Conservation (phyloP, 148 eudicot species). For the Pharnaceum exiguum region DNA sequence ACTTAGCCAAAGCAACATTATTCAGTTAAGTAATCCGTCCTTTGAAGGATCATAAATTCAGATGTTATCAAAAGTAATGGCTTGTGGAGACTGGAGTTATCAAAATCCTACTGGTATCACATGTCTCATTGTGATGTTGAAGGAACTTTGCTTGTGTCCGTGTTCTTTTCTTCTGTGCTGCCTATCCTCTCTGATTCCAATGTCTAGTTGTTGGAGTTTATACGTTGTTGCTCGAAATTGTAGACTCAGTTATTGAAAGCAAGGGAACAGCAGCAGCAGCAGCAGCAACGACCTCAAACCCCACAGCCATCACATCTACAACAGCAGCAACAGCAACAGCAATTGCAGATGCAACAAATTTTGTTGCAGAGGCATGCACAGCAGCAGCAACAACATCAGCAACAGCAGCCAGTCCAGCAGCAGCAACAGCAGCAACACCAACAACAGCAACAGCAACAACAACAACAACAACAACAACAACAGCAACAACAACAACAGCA, state of each 20-base stretch:
- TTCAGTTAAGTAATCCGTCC: too few species aligned
- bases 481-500: conserved; percentile 44
- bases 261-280: conserved; percentile 64
- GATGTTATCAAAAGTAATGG: too few species aligned
- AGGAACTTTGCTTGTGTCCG: neutral
- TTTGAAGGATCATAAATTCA: too few species aligned
- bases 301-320: conserved; percentile 36
- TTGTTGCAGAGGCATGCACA: conserved; percentile 55
- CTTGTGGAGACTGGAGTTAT: too few species aligned
- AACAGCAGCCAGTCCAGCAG: conserved; percentile 17
- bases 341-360: conserved; percentile 50
- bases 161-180: neutral
- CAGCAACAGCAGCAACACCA: conserved; percentile 28
- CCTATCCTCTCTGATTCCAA: neutral
- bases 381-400: conserved; percentile 45
- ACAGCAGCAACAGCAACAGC: conserved; percentile 49
- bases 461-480: conserved; percentile 46
- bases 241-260: conserved; percentile 66
- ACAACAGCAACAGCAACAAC: conserved; percentile 43
- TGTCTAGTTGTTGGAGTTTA: neutral
- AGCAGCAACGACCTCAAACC: conserved; percentile 43
- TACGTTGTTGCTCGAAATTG: conserved; percentile 5
- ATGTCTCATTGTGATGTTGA: too few species aligned
- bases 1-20: too few species aligned
- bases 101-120: too few species aligned